phyloP scores from a whole-genome alignment of 2,329 filamentous ascomycete genomes.

The Corniculantispora saksenae region DNA sequence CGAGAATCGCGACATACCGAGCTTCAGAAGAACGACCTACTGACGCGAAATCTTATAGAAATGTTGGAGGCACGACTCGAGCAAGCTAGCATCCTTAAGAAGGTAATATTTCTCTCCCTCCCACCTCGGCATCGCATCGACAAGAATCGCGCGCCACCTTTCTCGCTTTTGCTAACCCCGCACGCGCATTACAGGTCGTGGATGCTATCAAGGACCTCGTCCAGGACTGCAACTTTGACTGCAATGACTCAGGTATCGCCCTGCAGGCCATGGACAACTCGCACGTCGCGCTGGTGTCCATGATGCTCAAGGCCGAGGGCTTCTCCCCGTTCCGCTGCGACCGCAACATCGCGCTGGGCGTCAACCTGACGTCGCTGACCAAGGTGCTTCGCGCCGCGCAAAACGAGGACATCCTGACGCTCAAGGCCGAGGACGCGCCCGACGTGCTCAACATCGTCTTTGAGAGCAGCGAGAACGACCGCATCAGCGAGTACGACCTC shows the following conservation, averaged over 20 bases:
- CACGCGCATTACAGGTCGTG: constrained; percentile 66
- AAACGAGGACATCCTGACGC: constrained; percentile 89
- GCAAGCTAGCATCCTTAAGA: constrained; percentile 92
- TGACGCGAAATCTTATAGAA: constrained; percentile 32
- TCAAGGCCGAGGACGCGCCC: constrained; percentile 96
- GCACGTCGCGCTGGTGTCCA: constrained; percentile 96
- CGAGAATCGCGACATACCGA: background rate
- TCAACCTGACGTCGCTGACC: constrained; percentile 94
- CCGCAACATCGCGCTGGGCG: constrained; percentile 95
- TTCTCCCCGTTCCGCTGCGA: constrained; percentile 97
- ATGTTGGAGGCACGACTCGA: constrained; percentile 98
- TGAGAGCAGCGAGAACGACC: constrained; percentile 84
- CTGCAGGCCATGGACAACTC: constrained; percentile 99
- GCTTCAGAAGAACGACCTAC: background rate
- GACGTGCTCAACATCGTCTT: constrained; percentile 95
- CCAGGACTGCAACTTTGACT: constrained; percentile 99
- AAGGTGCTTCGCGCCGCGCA: constrained; percentile 95
- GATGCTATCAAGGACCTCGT: constrained; percentile 99
- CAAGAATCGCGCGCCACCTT: background rate
- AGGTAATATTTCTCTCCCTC: constrained; percentile 55
- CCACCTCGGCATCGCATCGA: background rate
- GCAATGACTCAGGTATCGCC: constrained; percentile 98
- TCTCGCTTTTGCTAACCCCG: constrained; percentile 24
- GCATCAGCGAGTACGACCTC: constrained; percentile 97
- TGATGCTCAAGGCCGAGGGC: constrained; percentile 94